A percentile compares a stretch with the other conserved stretches of the same genome.
phyloP scores from a whole-genome alignment of 169 alveolate species.

The Babesia divergens region DNA sequence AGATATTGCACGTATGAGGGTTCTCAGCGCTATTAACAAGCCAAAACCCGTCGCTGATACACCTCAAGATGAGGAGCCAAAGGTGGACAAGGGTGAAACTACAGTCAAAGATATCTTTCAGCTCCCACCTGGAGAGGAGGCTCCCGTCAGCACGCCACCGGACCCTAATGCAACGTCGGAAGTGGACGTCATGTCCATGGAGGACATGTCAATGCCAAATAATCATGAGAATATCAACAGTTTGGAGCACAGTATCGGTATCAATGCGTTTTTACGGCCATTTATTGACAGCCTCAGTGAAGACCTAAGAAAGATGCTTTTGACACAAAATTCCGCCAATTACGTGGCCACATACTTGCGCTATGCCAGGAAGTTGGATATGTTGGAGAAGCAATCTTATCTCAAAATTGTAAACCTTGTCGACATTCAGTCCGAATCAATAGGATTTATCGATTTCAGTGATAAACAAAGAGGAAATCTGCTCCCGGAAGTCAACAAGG shows the following conservation, averaged over 20 bases:
- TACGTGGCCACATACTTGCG: conserved; percentile 11
- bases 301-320: conserved; percentile 8
- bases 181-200: too few relatives aligned
- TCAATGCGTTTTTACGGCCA: conserved; percentile 24
- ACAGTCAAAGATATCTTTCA: too few relatives aligned
- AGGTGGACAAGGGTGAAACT: too few relatives aligned
- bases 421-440: conserved; percentile 3
- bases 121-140: too few relatives aligned
- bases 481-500: conserved; percentile 27
- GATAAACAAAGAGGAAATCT: conserved; percentile 13
- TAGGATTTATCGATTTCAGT: conserved; percentile 33
- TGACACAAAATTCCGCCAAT: neutral
- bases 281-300: conserved; percentile 35
- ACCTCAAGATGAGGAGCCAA: too few relatives aligned
- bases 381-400: neutral
- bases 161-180: too few relatives aligned
- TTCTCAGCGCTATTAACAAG: conserved; percentile 13
- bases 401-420: conserved; percentile 1
- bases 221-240: conserved; percentile 20
- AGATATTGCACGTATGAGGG: conserved; percentile 4
- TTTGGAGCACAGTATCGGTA: conserved; percentile 39
- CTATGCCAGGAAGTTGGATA: conserved; percentile 18
- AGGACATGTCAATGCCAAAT: too few relatives aligned
- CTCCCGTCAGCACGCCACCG: too few relatives aligned
- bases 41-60: too few relatives aligned